Percentiles rank a stretch among this genome's conserved stretches.
These are phyloP conservation scores for Aeschynomene evenia DNA, from an alignment of 306 rosid species.

Conservation along the genomic window DNA sequence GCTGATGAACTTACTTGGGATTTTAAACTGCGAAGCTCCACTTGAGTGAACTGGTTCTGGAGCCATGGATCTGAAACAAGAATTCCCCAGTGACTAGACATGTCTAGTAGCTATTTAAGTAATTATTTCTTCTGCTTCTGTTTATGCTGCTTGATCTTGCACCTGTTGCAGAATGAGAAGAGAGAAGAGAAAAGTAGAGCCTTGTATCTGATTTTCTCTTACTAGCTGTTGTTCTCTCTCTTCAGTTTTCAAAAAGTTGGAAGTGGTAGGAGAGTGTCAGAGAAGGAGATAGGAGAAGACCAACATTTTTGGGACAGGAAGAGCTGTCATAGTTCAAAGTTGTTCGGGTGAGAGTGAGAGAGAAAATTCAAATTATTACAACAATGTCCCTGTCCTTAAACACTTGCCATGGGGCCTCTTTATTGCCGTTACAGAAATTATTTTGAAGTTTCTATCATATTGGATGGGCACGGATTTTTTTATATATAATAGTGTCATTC, in stretches of 20 bases:
- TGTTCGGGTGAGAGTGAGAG: constrained; percentile 27
- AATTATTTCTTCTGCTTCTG: constrained; percentile 6
- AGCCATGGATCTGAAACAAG: constrained; percentile 98
- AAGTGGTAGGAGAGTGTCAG: constrained; percentile 24
- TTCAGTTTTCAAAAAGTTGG: background rate
- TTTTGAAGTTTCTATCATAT: background rate
- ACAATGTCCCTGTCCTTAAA: constrained; percentile 25
- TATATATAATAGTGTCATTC: too few relatives aligned
- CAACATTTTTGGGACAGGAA: constrained; percentile 47
- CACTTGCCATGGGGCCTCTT: constrained; percentile 31
- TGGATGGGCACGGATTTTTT: too few relatives aligned
- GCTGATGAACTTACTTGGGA: constrained; percentile 56
- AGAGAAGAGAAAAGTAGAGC: constrained; percentile 1
- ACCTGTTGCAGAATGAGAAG: background rate
- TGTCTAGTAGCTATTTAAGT: background rate
- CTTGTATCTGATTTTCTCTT: constrained; percentile 16
- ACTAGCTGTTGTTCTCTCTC: background rate
- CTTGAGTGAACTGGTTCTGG: constrained; percentile 98
- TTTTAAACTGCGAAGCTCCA: constrained; percentile 85
- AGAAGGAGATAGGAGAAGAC: constrained; percentile 16
- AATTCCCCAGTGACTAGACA: constrained; percentile 89
- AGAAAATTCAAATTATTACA: constrained; percentile 60
- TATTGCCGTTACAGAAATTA: constrained; percentile 31
- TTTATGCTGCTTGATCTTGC: background rate
- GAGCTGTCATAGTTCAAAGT: constrained; percentile 67